Percentiles rank a stretch among this genome's conserved stretches.
These are phyloP conservation scores for Ascochyta pisi DNA, from an alignment of 2,329 filamentous ascomycete species.

Conservation along the genomic window DNA sequence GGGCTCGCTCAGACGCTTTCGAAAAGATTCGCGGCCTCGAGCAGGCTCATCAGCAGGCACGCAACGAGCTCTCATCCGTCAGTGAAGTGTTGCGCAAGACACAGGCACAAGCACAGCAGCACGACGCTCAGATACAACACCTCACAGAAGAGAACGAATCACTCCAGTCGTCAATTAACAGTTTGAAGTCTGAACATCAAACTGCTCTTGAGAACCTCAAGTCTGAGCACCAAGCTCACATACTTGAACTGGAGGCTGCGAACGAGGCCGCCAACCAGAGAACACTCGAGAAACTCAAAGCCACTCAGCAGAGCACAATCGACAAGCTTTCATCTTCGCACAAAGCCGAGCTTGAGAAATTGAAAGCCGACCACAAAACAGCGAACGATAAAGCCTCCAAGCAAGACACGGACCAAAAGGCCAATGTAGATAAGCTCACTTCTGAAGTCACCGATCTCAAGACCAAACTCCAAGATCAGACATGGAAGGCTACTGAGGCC, in stretches of 20 bases:
- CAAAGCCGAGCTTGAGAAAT: slow-evolving; percentile 16
- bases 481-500: slow-evolving; percentile 54
- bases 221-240: slow-evolving; percentile 17
- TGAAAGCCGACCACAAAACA: slow-evolving; percentile 18
- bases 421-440: slow-evolving; percentile 29
- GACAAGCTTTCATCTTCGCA: slow-evolving; percentile 9
- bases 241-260: slow-evolving; percentile 8
- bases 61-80: slow-evolving; percentile 33
- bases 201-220: slow-evolving; percentile 17
- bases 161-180: slow-evolving; percentile 25
- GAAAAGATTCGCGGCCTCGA: slow-evolving; percentile 38
- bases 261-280: slow-evolving; percentile 10
- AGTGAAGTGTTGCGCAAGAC: slow-evolving; percentile 33
- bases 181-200: slow-evolving; percentile 2
- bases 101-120: slow-evolving; percentile 32
- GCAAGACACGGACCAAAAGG: slow-evolving; percentile 3
- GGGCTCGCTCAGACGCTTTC: slow-evolving; percentile 34
- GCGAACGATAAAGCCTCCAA: not conserved
- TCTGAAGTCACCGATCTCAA: slow-evolving; percentile 38
- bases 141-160: slow-evolving; percentile 41
- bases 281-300: slow-evolving; percentile 16
- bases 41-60: slow-evolving; percentile 32
- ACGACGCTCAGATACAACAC: slow-evolving; percentile 48
- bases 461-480: slow-evolving; percentile 54
- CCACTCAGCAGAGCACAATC: slow-evolving; percentile 4